Evolutionary conservation across 257 asterid genomes (phyloP).

Genomic region (Fraxinus quadrangulata): DNA sequence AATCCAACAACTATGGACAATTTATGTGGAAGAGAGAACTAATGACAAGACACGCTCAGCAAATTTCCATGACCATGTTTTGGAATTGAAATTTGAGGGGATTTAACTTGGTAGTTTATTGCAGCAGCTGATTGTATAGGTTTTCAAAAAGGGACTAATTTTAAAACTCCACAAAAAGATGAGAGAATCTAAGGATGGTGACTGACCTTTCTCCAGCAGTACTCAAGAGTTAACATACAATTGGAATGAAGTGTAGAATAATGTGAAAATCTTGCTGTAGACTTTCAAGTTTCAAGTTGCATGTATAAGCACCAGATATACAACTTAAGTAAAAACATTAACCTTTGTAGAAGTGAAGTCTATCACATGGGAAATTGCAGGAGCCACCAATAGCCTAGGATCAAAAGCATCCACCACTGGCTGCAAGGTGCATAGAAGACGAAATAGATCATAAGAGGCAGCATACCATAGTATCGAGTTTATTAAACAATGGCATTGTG

Average conservation of each 20-base stretch:
- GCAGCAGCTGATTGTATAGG: neutral
- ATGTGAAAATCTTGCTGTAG: neutral
- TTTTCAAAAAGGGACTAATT: neutral
- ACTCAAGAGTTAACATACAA: neutral
- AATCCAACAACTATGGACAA: neutral
- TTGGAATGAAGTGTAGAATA: neutral
- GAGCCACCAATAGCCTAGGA: constrained; percentile 95
- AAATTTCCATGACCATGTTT: neutral
- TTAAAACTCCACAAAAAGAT: neutral
- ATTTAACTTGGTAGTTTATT: neutral
- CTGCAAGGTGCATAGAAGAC: constrained; percentile 38
- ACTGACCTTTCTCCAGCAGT: neutral
- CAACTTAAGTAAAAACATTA: constrained; percentile 17
- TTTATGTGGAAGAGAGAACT: neutral
- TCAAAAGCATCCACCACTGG: constrained; percentile 95
- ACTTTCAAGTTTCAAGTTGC: constrained; percentile 1
- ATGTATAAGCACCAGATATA: constrained; percentile 1
- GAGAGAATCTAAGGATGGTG: neutral
- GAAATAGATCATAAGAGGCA: constrained; percentile 14
- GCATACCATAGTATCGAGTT: neutral
- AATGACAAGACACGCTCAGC: neutral
- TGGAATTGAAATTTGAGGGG: neutral
- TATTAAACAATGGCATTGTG: neutral
- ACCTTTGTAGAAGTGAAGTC: constrained; percentile 63
- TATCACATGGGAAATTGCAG: constrained; percentile 82